Base-by-base conservation (phyloP, 1,284 basidiomycete genomes). In the Uromyces viciae-fabae region DNA sequence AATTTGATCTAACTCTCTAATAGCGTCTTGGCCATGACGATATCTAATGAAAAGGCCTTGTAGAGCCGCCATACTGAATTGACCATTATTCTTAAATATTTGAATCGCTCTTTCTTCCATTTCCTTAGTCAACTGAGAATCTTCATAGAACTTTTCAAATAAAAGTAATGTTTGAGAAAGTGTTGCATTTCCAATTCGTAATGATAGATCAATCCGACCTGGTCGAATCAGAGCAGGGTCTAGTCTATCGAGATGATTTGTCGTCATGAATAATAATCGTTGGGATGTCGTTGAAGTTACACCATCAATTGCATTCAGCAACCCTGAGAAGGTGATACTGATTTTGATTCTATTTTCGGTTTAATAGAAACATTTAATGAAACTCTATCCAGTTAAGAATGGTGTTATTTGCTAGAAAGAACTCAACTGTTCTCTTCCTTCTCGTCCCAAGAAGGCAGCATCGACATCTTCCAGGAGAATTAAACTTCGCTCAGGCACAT, bases 231-330 rank as follows among this genome's bases (percentile, higher is more conserved):
- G 90, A 0, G 97, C 96, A 11, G 94, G 92, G 84, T 96, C 94
- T 25, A 94, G 89, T 82, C 88, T 89, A 82, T 92, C 90, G 56
- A 93, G 87, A 84, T 98, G 96, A 86, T 99, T 99, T n/a, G 96
- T 99, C 0, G 96, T 99, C 92, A 99, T 94, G 87, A 99, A 99
- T 58, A 99, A 91, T 85, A 99, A 92, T n/a, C 97, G 91, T 85
- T 97, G 94, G 36, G 87, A 86, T 86, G 97, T 94, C 49, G 95
- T 94, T 3, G 94, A 95, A 1, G 95, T 96, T 19, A 99, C 96
- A 25, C 97, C 97, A 85, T 99, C 97, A 2, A 99, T 89, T 4
- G 96, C 95, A 85, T 99, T 99, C 40, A 99, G 88, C 85, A 99
- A 92, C 36, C 97, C 97, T 3, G 95, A 98, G 87, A 99, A 99